Percentiles rank a stretch among this genome's conserved stretches.
Conservation (phyloP, 164 flowering plant genomes). For the Berberis vulgaris region DNA sequence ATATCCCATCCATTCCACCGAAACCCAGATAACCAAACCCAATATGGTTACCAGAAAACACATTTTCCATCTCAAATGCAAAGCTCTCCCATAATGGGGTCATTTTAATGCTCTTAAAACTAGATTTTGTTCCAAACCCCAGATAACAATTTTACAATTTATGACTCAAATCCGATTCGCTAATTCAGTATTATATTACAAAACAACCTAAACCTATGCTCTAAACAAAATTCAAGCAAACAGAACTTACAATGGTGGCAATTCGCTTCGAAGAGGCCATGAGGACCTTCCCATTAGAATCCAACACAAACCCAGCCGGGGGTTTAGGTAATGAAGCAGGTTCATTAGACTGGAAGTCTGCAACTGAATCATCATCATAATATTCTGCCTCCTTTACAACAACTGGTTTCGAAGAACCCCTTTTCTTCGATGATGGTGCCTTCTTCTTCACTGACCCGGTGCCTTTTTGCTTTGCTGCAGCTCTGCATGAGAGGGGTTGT, state of each 20-base stretch:
- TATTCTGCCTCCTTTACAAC: neutral
- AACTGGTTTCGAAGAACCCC: neutral
- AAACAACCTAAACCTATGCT: neutral
- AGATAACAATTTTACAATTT: too few species aligned
- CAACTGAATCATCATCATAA: neutral
- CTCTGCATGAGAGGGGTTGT: neutral
- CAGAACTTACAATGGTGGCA: slow-evolving; percentile 57
- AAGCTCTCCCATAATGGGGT: too few species aligned
- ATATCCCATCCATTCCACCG: too few species aligned
- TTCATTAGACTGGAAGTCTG: slow-evolving; percentile 14
- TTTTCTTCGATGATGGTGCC: neutral
- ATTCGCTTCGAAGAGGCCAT: slow-evolving; percentile 67
- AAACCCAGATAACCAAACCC: too few species aligned
- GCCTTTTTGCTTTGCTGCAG: neutral
- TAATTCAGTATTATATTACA: too few species aligned
- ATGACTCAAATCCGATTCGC: too few species aligned
- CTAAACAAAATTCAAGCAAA: neutral
- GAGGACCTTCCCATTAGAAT: slow-evolving; percentile 65
- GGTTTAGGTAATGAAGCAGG: slow-evolving; percentile 67
- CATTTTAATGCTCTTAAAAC: too few species aligned
- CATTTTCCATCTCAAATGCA: too few species aligned
- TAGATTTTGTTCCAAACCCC: too few species aligned
- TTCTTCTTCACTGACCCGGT: neutral
- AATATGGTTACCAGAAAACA: too few species aligned
- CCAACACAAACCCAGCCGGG: slow-evolving; percentile 90